Evolutionary conservation across 805 yeast genomes (phyloP).

Genomic region (Myxozyma neglecta): DNA sequence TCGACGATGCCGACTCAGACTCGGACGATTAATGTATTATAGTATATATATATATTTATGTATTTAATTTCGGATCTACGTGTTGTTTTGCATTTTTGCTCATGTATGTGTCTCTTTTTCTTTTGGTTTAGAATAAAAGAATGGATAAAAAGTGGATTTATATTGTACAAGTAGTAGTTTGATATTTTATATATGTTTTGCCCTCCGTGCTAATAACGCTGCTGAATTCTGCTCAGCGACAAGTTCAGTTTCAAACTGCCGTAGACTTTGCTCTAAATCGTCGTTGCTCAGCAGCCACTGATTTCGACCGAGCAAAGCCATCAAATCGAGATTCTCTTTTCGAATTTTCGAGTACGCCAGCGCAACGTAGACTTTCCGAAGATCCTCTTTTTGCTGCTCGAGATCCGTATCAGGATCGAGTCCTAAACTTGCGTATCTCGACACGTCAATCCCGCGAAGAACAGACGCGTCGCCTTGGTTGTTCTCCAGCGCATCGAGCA

Average conservation of each 20-base stretch:
- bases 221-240: conserved; percentile 26
- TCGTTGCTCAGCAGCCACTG: conserved; percentile 40
- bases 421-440: conserved; percentile 34
- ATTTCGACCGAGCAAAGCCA: conserved; percentile 36
- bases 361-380: conserved; percentile 34
- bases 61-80: background rate
- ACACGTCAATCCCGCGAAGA: conserved; percentile 33
- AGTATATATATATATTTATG: background rate
- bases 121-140: background rate
- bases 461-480: conserved; percentile 3
- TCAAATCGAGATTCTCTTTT: conserved; percentile 35
- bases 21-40: conserved; percentile 11
- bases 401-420: conserved; percentile 26
- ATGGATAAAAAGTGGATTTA: background rate
- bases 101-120: background rate
- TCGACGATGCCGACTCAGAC: conserved; percentile 6
- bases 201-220: conserved; percentile 15
- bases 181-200: background rate
- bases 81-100: background rate
- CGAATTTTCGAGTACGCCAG: conserved; percentile 35
- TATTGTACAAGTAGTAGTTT: background rate
- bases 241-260: conserved; percentile 31
- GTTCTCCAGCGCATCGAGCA: conserved; percentile 5
- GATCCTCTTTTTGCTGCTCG: conserved; percentile 14
- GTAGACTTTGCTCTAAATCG: conserved; percentile 33